Base-by-base conservation (phyloP, 2,329 filamentous ascomycete genomes). In the Penicillium olsonii region DNA sequence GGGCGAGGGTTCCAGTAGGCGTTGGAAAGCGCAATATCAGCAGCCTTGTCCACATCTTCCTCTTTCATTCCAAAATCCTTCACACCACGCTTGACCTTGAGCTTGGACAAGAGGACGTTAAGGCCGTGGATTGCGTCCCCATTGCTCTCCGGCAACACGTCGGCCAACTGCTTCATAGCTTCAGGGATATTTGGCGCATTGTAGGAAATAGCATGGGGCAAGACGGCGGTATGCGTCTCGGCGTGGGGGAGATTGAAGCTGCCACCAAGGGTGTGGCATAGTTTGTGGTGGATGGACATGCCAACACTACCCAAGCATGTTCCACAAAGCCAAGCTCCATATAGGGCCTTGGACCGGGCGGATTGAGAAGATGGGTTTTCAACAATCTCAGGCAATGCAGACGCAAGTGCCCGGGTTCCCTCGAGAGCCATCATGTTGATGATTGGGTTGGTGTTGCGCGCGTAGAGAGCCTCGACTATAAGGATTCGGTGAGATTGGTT, bases 251-350 rank as follows among this genome's bases (percentile, higher is more conserved):
- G 74, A 53, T 81, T 78, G 65, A 87, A 84, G 57, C 75, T 80
- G 7, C 84, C 84, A 19, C 84, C 84, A 1, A 87, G 72, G 0
- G 80, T 81, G 61, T 87, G 84, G 68, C 83, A 86, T 2, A 87
- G 76, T 63, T 87, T 87, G 67, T 87, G 84, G 61, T 87, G 84
- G 12, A 87, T 75, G 2, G 81, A 77, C 81, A 87, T 86, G 45
- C 77, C 77, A 2, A 82, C 80, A 50, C 72, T 78, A 5, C 83
- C 83, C 1, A 86, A 73, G 57, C 81, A 84, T 19, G 74, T 77
- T 26, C 82, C 83, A 57, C 82, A 86, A 1, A 87, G 77, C 82
- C 82, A 87, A 31, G 84, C 83, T 18, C 83, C 84, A 59, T 85
- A 85, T 1, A 82, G 75, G 12, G 82, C 83, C 2, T 66, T 66